Conservation (phyloP, 148 eudicot genomes). For the Oxyria digyna region DNA sequence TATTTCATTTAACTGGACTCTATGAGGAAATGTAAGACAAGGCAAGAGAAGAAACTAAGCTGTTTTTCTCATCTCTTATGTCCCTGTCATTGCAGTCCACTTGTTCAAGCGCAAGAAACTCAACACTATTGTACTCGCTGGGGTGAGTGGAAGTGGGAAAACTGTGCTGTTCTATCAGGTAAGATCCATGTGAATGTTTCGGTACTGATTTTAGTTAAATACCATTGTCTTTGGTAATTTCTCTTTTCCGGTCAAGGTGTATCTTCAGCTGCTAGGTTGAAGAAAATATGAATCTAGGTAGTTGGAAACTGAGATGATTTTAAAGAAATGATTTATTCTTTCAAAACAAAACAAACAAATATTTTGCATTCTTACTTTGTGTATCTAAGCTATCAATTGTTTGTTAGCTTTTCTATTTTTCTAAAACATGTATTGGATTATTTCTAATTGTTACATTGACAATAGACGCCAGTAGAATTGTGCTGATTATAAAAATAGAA, state of each 20-base stretch:
- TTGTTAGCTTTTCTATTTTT: background rate
- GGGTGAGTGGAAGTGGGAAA: constrained; percentile 86
- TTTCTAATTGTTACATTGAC: background rate
- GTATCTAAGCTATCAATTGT: background rate
- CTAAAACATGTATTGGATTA: background rate
- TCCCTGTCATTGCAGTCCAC: constrained; percentile 36
- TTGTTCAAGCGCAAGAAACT: constrained; percentile 53
- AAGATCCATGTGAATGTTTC: constrained; percentile 4
- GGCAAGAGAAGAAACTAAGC: background rate
- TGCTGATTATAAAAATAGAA: too few species aligned
- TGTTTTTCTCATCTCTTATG: background rate
- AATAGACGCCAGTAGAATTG: background rate
- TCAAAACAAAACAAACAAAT: background rate
- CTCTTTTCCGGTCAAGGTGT: background rate
- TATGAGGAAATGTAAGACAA: background rate
- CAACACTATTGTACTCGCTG: constrained; percentile 74
- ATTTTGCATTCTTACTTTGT: background rate
- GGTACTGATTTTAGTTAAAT: background rate
- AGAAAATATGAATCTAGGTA: background rate
- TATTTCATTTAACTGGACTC: background rate
- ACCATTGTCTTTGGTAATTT: background rate
- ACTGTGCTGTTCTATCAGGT: constrained; percentile 87
- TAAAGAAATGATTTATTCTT: background rate
- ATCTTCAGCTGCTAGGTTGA: background rate
- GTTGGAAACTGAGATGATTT: background rate